phyloP scores from a whole-genome alignment of 2,329 filamentous ascomycete species.

The Chlorencoelia australis region DNA sequence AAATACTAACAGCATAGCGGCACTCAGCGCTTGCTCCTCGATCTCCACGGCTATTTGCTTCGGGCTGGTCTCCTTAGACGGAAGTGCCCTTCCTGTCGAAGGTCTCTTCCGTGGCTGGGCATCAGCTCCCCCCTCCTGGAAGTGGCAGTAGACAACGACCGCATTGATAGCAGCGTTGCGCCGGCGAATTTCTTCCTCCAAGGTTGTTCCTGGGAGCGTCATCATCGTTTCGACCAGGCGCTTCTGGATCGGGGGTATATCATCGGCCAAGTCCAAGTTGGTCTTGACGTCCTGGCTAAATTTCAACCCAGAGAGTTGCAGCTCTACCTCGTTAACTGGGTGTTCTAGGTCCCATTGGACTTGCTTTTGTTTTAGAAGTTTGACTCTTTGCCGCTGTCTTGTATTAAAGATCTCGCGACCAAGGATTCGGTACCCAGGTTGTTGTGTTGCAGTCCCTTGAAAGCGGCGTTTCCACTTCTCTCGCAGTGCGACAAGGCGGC shows the following conservation, averaged over 20 bases:
- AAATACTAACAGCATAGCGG: slow-evolving; percentile 16
- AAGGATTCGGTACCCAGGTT: slow-evolving; percentile 9
- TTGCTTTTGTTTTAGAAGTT: slow-evolving; percentile 13
- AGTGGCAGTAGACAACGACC: slow-evolving; percentile 20
- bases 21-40: slow-evolving; percentile 16
- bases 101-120: slow-evolving; percentile 8
- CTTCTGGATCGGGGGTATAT: slow-evolving; percentile 20
- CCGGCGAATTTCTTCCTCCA: slow-evolving; percentile 14
- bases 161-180: slow-evolving; percentile 23
- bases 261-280: slow-evolving; percentile 12
- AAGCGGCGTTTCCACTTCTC: slow-evolving; percentile 14
- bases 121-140: slow-evolving; percentile 12
- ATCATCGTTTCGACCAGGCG: slow-evolving; percentile 22
- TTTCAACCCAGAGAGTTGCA: slow-evolving; percentile 12
- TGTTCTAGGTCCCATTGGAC: slow-evolving; percentile 11
- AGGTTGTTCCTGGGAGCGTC: slow-evolving; percentile 17
- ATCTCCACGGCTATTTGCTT: slow-evolving; percentile 12
- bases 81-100: slow-evolving; percentile 9
- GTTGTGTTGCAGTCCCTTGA: slow-evolving; percentile 7
- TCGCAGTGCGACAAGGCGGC: slow-evolving; percentile 9
- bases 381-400: slow-evolving; percentile 9
- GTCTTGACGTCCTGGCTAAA: slow-evolving; percentile 10
- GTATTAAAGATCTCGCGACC: slow-evolving; percentile 10
- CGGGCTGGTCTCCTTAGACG: slow-evolving; percentile 11
- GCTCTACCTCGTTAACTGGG: slow-evolving; percentile 14